Evolutionary conservation across 768 basidiomycete genomes (phyloP).

Genomic region (Russula griseocarnosa): DNA sequence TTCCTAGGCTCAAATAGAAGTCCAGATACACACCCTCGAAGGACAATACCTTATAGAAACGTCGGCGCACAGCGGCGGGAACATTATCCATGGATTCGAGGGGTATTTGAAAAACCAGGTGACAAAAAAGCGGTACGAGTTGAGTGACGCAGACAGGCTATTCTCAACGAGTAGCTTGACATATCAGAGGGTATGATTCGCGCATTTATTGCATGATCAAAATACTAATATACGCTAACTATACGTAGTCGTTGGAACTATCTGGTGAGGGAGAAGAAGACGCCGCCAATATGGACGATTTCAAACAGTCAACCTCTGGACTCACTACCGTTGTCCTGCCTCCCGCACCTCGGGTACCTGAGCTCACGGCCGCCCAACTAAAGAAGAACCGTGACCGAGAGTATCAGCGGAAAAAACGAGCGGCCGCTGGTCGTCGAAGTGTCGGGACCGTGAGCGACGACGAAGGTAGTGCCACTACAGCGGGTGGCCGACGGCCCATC

Average conservation of each 20-base stretch:
- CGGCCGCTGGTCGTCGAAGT: conserved; percentile 55
- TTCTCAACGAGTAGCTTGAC: conserved; percentile 82
- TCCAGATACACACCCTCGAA: conserved; percentile 75
- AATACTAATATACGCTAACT: conserved; percentile 16
- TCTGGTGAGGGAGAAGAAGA: conserved; percentile 65
- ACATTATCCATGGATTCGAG: conserved; percentile 85
- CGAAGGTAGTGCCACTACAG: conserved; percentile 48
- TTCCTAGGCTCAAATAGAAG: conserved; percentile 69
- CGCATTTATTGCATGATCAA: background rate
- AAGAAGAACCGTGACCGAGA: conserved; percentile 78
- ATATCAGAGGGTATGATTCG: conserved; percentile 57
- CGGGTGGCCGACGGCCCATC: conserved; percentile 48
- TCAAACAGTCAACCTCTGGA: conserved; percentile 64
- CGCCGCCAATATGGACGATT: conserved; percentile 61
- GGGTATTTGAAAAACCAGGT: conserved; percentile 78
- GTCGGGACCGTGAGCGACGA: conserved; percentile 71
- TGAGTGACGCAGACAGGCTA: conserved; percentile 71
- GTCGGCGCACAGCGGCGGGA: conserved; percentile 70
- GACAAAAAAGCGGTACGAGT: conserved; percentile 67
- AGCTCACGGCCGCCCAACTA: conserved; percentile 64
- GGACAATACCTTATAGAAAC: conserved; percentile 75
- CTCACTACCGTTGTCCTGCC: conserved; percentile 75
- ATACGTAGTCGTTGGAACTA: conserved; percentile 66
- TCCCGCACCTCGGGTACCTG: conserved; percentile 64
- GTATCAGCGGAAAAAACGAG: conserved; percentile 75